phyloP scores from a whole-genome alignment of 1,139 yeast genomes.

The Yamadazyma triangularis region DNA sequence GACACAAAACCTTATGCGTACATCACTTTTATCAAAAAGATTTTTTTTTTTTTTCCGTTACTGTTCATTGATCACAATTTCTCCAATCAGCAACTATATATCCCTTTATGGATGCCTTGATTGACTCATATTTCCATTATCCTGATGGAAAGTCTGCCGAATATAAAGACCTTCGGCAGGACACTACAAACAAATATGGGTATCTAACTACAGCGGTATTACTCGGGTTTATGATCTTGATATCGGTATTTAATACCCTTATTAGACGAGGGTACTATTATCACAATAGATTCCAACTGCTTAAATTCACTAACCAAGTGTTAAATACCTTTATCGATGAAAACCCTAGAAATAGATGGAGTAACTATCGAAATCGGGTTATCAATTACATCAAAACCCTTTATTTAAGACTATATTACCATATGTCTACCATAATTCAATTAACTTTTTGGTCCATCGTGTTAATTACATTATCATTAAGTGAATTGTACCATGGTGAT shows the following conservation, averaged over 20 bases:
- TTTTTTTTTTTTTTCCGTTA: no score
- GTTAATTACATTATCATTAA: conserved; percentile 33
- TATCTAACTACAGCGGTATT: conserved; percentile 21
- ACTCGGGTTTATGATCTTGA: conserved; percentile 16
- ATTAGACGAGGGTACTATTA: conserved; percentile 21
- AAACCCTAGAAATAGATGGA: background rate
- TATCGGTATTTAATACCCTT: conserved; percentile 25
- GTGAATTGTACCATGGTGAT: conserved; percentile 50
- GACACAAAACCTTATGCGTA: no score
- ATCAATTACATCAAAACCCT: conserved; percentile 1
- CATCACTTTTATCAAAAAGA: no score
- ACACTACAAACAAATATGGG: conserved; percentile 31
- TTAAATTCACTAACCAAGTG: conserved; percentile 17
- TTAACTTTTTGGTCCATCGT: conserved; percentile 44
- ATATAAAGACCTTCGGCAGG: conserved; percentile 23
- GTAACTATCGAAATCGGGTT: background rate
- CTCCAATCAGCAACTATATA: no score
- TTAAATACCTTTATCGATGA: conserved; percentile 16
- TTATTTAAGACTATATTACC: conserved; percentile 19
- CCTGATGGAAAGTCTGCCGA: conserved; percentile 29
- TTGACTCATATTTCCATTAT: conserved; percentile 35
- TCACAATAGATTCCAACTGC: conserved; percentile 16
- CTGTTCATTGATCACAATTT: no score
- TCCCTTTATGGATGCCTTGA: no score
- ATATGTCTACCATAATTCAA: conserved; percentile 30